Conservation (phyloP, 1,284 basidiomycete species). For the Hypsizygus ulmarius region DNA sequence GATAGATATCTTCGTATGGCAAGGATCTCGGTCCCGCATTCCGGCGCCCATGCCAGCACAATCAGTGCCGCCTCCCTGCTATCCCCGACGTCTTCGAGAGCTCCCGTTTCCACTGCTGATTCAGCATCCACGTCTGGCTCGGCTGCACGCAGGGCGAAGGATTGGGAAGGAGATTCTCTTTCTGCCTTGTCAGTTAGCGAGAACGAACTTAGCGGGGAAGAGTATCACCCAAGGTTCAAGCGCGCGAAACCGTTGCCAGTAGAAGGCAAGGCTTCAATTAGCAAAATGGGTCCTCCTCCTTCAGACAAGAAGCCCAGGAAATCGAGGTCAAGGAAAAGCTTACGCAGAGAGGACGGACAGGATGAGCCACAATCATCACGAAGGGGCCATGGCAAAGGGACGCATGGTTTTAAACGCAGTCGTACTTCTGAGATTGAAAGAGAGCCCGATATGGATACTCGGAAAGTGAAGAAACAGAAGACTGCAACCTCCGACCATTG, state of each 20-base stretch:
- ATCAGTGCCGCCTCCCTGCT: conserved; percentile 22
- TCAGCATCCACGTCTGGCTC: conserved; percentile 28
- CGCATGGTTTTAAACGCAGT: conserved; percentile 13
- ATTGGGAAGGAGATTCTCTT: conserved; percentile 15
- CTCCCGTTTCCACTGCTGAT: conserved; percentile 28
- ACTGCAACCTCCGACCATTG: conserved; percentile 1
- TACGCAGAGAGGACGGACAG: conserved; percentile 28
- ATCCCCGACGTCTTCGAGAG: conserved; percentile 27
- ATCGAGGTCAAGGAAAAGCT: conserved; percentile 10
- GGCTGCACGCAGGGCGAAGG: conserved; percentile 17
- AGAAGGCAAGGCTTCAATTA: conserved; percentile 9
- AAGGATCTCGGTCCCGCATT: background rate
- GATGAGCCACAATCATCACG: conserved; percentile 20
- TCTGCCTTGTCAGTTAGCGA: conserved; percentile 22
- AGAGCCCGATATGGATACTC: conserved; percentile 20
- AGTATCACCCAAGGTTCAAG: conserved; percentile 24
- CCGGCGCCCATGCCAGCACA: conserved; percentile 1
- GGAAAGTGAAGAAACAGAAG: conserved; percentile 29
- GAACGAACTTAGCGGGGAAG: conserved; percentile 24
- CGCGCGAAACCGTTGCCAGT: conserved; percentile 17
- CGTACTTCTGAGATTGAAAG: conserved; percentile 25
- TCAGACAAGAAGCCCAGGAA: conserved; percentile 10
- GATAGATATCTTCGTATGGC: too few relatives aligned
- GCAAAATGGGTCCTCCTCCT: conserved; percentile 21
- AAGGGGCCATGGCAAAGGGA: background rate